These are phyloP conservation scores for Magnusiomyces suaveolens DNA, from an alignment of 1,139 yeast species.

Conservation along the genomic window DNA sequence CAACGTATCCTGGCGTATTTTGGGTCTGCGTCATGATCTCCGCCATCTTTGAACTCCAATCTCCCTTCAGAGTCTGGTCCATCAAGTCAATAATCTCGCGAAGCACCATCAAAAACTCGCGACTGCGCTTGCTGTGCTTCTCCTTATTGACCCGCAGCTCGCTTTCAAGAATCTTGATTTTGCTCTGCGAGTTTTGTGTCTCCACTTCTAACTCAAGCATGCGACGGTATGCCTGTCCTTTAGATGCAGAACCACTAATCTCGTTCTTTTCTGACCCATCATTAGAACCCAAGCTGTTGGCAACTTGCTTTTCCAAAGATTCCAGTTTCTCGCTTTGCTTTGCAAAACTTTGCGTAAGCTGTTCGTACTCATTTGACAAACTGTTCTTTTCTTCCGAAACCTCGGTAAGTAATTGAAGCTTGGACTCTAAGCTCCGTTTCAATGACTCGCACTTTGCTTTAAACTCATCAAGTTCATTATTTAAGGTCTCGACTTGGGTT, in stretches of 20 bases:
- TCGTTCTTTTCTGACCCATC: neutral
- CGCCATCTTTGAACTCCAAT: conserved; percentile 9
- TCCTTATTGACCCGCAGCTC: conserved; percentile 5
- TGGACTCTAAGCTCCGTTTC: neutral
- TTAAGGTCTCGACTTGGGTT: too few relatives aligned
- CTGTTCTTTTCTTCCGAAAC: neutral
- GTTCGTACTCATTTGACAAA: neutral
- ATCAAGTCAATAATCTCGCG: conserved; percentile 8
- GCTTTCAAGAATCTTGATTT: conserved; percentile 6
- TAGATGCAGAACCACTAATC: conserved; percentile 7
- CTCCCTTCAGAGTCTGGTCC: conserved; percentile 1
- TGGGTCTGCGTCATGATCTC: conserved; percentile 6
- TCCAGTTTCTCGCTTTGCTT: neutral
- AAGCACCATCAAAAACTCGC: conserved; percentile 9
- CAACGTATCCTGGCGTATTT: neutral
- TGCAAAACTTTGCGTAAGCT: neutral
- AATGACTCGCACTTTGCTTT: neutral
- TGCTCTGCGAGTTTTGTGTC: conserved; percentile 5
- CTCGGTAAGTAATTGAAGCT: neutral
- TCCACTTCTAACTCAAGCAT: conserved; percentile 13
- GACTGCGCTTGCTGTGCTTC: conserved; percentile 8
- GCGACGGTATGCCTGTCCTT: conserved; percentile 12
- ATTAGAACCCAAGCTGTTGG: neutral
- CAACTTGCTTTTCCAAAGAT: neutral
- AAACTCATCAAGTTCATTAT: too few relatives aligned